These are phyloP conservation scores for Saccharomycopsis selenospora DNA, from an alignment of 805 yeast species.

Conservation along the genomic window DNA sequence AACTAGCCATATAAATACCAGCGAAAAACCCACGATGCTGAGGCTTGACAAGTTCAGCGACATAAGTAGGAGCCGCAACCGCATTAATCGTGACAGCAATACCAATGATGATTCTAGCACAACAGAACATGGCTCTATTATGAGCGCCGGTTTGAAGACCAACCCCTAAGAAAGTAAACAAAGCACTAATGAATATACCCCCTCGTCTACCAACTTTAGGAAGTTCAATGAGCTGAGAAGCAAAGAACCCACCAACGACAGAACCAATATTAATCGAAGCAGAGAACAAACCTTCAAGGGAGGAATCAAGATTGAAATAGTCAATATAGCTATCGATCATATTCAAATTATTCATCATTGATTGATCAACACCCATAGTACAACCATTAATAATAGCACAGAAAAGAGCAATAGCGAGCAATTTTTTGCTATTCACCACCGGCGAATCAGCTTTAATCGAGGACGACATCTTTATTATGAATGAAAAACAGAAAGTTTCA, in stretches of 20 bases:
- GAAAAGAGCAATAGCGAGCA: slow-evolving; percentile 1
- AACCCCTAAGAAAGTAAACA: slow-evolving; percentile 30
- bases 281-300: background rate
- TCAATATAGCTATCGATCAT: background rate
- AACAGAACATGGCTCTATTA: slow-evolving; percentile 32
- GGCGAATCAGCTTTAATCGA: too few species aligned
- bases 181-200: slow-evolving; percentile 26
- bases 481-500: too few species aligned
- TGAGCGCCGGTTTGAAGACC: slow-evolving; percentile 33
- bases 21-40: slow-evolving; percentile 27
- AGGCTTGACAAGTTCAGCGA: slow-evolving; percentile 31
- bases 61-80: slow-evolving; percentile 31
- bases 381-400: background rate
- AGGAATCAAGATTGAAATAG: slow-evolving; percentile 1
- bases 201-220: slow-evolving; percentile 27
- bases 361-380: slow-evolving; percentile 1
- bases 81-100: slow-evolving; percentile 29
- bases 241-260: slow-evolving; percentile 1
- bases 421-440: background rate
- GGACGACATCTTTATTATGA: too few species aligned
- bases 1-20: slow-evolving; percentile 27
- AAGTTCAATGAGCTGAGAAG: slow-evolving; percentile 2
- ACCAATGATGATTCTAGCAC: slow-evolving; percentile 33
- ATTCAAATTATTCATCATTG: background rate
- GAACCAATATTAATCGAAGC: slow-evolving; percentile 1